Conservation (phyloP, 805 yeast genomes). For the Candida ipomoeae region DNA sequence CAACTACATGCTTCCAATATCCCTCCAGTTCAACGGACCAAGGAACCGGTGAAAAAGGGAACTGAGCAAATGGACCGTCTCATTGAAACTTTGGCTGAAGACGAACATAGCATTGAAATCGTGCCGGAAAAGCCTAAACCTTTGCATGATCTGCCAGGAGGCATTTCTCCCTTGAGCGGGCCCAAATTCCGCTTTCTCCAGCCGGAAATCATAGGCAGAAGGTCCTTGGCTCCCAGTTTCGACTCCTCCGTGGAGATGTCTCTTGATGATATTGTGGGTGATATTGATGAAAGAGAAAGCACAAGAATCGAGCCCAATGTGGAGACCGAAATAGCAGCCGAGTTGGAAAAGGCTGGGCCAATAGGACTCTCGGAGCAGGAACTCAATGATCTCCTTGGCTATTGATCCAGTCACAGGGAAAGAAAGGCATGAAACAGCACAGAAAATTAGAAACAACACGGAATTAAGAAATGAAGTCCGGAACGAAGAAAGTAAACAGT, state of each 20-base stretch:
- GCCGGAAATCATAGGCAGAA: conserved; percentile 21
- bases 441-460: no score
- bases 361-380: conserved; percentile 34
- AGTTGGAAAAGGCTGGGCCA: conserved; percentile 10
- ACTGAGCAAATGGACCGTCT: conserved; percentile 6
- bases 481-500: no score
- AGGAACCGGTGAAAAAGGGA: conserved; percentile 30
- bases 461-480: no score
- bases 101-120: conserved; percentile 45
- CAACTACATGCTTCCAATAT: conserved; percentile 21
- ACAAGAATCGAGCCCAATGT: conserved; percentile 2
- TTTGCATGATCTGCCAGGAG: conserved; percentile 8
- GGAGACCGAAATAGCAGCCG: conserved; percentile 6
- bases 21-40: conserved; percentile 7
- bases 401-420: conserved; percentile 5
- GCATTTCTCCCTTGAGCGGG: conserved; percentile 27
- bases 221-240: conserved; percentile 9
- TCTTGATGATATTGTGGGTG: conserved; percentile 12
- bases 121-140: conserved; percentile 36
- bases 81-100: conserved; percentile 22
- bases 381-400: conserved; percentile 34
- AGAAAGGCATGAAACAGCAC: no score
- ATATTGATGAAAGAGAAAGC: conserved; percentile 9
- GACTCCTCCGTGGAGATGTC: conserved; percentile 21
- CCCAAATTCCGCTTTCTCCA: conserved; percentile 18